Base-by-base conservation (phyloP, 1,139 yeast genomes). In the Groenewaldozyma auringiensis region DNA sequence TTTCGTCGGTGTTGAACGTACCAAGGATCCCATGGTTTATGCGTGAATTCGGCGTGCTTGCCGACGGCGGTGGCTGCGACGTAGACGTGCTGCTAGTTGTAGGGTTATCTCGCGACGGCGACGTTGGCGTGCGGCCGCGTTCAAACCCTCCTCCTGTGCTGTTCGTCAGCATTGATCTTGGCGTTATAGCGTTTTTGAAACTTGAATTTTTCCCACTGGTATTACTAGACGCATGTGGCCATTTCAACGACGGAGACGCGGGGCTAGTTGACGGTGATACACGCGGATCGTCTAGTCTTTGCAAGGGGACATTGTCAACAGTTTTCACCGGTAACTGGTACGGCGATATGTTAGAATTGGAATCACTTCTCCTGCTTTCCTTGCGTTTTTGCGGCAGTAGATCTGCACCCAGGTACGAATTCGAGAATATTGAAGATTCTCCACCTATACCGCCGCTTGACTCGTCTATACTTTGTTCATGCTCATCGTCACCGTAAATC, bases 351-450 rank as follows among this genome's bases (percentile, higher is more conserved):
- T 35, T 35, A 21, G 38, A 35, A 18, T 35, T 35, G 4, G 38
- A 35, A 18, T 35, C 13, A 35, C 22, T 35, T 18, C 38, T 16
- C 8, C 13, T 11, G 6, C 21, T 6, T 17, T 17, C 20, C 25
- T 20, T 35, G n/a, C 22, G 22, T 21, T 35, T 11, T 18, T 35
- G 38, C 21, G 38, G 38, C 38, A 35, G 16, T 14, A 45, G 51
- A 42, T 57, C 61, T 4, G 54, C 44, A 9, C 47, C 50, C 37
- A 56, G 47, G 42, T 58, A 59, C 2, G 57, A 45, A 33, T 56
- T 54, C 1, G 61, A 53, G 39, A 59, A 54, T 9, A 55, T 34
- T 2, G 51, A 46, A 14, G 45, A 41, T 18, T 32, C 38, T n/a
- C n/a, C 27, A 31, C 27, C 36, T 2, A 48, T 51, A 20, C 46